Base-by-base conservation (phyloP, 1,284 basidiomycete genomes). In the Cutaneotrichosporon arboriforme region DNA sequence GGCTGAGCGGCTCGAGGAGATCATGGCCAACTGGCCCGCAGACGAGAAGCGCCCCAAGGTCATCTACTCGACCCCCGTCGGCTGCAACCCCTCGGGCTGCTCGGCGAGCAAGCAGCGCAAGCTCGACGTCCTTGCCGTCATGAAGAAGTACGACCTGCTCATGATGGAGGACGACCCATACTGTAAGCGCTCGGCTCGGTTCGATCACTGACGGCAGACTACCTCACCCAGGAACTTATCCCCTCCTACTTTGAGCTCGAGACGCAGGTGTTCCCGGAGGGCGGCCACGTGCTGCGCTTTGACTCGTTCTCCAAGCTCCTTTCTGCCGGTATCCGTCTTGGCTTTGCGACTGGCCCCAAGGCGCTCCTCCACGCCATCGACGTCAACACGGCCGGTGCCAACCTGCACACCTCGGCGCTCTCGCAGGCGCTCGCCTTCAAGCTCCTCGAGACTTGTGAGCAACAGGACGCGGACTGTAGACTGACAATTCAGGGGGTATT, bases 131-230 rank as follows among this genome's bases (percentile, higher is more conserved):
- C 80, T 97, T 21, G 76, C 80, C 52, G 79, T 97, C 8, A 84
- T 87, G 14, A 79, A 80, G 55, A 81, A 88, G 66, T 81, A 90
- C 68, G 81, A 88, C 66, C 81, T 96, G 62, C 74, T 94, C 49
- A 87, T 96, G 63, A 76, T 96, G 40, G 91, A 96, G 81, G 88
- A 89, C 64, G 87, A 89, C 67, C 87, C 87, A 2, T 90, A 89
- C 70, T 88, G 68, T 70, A 40, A 47, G 68, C 52, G 10, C 26
- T 5, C 26, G 26, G 5, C 26, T 31, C 43, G 35, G 36, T 36
- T n/a, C n/a, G n/a, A n/a, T n/a, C n/a, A 17, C 46, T 51, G 34
- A 54, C 49, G 34, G 52, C 84, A 86, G 54, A 78, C 77, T 68
- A 80, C 76, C 54, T 81, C 79, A 44, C 83, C 80, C 33, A 81